Evolutionary conservation across 495 filamentous ascomycete genomes (phyloP).

Genomic region (Barbatosphaeria neglecta): DNA sequence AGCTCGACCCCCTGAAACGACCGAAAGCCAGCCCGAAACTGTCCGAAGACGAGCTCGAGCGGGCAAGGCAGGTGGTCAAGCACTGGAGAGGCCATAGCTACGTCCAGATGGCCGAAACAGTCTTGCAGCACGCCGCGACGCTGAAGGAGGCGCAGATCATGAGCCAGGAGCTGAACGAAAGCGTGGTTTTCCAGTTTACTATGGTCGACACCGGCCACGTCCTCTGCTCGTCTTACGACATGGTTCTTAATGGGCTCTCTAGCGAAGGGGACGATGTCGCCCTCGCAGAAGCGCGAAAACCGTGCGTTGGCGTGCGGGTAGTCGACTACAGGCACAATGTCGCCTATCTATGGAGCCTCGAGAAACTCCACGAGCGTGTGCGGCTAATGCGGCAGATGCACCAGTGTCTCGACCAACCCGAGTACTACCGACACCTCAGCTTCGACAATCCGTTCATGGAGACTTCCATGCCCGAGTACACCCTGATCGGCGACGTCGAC

Average conservation of each 20-base stretch:
- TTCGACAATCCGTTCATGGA: constrained; percentile 82
- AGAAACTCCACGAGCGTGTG: constrained; percentile 81
- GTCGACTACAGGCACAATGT: constrained; percentile 83
- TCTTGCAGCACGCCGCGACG: constrained; percentile 73
- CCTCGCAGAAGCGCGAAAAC: constrained; percentile 73
- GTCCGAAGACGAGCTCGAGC: constrained; percentile 54
- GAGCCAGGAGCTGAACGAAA: constrained; percentile 93
- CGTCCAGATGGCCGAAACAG: constrained; percentile 87
- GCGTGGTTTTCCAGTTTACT: constrained; percentile 89
- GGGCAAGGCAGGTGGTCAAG: constrained; percentile 51
- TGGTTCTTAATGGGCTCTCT: constrained; percentile 88
- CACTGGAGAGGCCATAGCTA: constrained; percentile 82
- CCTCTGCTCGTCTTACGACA: constrained; percentile 86
- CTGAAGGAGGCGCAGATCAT: constrained; percentile 96
- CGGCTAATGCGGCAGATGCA: constrained; percentile 91
- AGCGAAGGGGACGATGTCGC: constrained; percentile 72
- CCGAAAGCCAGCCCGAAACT: constrained; percentile 49
- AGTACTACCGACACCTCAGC: constrained; percentile 75
- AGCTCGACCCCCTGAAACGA: constrained; percentile 34
- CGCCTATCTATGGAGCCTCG: constrained; percentile 86
- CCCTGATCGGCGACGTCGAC: constrained; percentile 85
- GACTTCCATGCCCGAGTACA: constrained; percentile 79
- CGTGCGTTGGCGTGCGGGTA: constrained; percentile 82
- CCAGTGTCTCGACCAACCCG: constrained; percentile 88
- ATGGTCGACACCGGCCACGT: constrained; percentile 81